phyloP scores from a whole-genome alignment of 176 grass and related monocot genomes.

The Triticum timopheevii region DNA sequence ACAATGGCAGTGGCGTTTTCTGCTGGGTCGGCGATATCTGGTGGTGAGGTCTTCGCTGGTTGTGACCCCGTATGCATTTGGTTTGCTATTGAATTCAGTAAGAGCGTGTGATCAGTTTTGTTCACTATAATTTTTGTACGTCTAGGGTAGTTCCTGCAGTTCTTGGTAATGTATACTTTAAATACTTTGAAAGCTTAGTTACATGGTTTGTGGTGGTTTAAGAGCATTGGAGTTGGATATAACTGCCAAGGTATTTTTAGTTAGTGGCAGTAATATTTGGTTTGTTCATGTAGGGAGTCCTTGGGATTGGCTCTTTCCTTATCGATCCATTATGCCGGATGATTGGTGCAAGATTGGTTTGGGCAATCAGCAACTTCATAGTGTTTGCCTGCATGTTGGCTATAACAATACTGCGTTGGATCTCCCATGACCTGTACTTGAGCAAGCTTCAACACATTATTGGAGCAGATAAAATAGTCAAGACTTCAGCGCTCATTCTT shows the following conservation, averaged over 20 bases:
- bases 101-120: slow-evolving; percentile 45
- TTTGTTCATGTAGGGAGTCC: slow-evolving; percentile 59
- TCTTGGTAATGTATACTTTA: neutral
- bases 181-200: neutral
- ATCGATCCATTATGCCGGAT: slow-evolving; percentile 78
- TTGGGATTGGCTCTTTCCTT: slow-evolving; percentile 90
- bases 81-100: slow-evolving; percentile 99
- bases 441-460: slow-evolving; percentile 68
- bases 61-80: slow-evolving; percentile 53
- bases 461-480: slow-evolving; percentile 69
- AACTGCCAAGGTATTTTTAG: neutral
- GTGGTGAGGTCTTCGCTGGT: too few species aligned
- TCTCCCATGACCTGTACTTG: slow-evolving; percentile 54
- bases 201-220: neutral
- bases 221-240: neutral
- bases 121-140: slow-evolving; percentile 9
- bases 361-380: slow-evolving; percentile 91
- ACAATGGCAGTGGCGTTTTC: too few species aligned
- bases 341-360: slow-evolving; percentile 87
- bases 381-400: slow-evolving; percentile 93
- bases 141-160: neutral
- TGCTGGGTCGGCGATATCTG: too few species aligned
- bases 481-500: slow-evolving; percentile 59
- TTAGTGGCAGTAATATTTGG: slow-evolving; percentile 14
- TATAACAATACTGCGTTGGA: slow-evolving; percentile 70